These are phyloP conservation scores for Bacterosira constricta DNA, from an alignment of 108 stramenopile genomes.

Conservation along the genomic window DNA sequence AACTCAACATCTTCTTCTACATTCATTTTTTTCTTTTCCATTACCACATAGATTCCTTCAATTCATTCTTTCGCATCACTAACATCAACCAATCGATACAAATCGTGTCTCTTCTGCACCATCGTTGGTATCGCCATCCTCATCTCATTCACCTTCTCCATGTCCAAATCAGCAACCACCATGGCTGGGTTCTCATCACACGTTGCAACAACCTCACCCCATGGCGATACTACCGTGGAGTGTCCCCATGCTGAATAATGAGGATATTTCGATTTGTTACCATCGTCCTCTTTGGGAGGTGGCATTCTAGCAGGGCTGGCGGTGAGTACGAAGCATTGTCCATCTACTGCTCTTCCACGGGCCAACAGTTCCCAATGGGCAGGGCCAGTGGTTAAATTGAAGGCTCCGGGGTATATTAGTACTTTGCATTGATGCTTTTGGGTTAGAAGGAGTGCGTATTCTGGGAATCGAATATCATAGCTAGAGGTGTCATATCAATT, in stretches of 20 bases:
- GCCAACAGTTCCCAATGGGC: conserved; percentile 99
- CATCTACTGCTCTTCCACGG: conserved; percentile 96
- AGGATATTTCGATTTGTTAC: conserved; percentile 58
- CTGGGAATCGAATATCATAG: conserved; percentile 99
- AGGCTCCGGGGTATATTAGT: conserved; percentile 96
- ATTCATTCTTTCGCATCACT: no score
- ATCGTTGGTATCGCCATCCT: conserved; percentile 80
- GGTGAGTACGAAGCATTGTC: conserved; percentile 95
- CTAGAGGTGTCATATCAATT: not conserved
- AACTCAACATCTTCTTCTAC: no score
- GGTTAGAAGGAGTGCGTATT: conserved; percentile 92
- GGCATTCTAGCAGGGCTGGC: conserved; percentile 93
- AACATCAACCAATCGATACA: conserved; percentile 69
- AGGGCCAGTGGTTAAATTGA: conserved; percentile 98
- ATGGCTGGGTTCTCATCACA: conserved; percentile 84
- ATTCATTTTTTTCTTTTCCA: no score
- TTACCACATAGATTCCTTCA: no score
- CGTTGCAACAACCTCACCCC: conserved; percentile 95
- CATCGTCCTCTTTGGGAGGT: conserved; percentile 39
- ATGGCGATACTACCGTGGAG: conserved; percentile 93
- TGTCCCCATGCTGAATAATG: conserved; percentile 99
- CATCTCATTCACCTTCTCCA: conserved; percentile 78
- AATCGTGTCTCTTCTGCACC: conserved; percentile 73
- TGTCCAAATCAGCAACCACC: conserved; percentile 93
- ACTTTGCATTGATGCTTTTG: conserved; percentile 76